A percentile compares a stretch with the other conserved stretches of the same genome.
These are phyloP conservation scores for Apiosordaria backusii DNA, from an alignment of 495 filamentous ascomycete genomes.

Conservation along the genomic window DNA sequence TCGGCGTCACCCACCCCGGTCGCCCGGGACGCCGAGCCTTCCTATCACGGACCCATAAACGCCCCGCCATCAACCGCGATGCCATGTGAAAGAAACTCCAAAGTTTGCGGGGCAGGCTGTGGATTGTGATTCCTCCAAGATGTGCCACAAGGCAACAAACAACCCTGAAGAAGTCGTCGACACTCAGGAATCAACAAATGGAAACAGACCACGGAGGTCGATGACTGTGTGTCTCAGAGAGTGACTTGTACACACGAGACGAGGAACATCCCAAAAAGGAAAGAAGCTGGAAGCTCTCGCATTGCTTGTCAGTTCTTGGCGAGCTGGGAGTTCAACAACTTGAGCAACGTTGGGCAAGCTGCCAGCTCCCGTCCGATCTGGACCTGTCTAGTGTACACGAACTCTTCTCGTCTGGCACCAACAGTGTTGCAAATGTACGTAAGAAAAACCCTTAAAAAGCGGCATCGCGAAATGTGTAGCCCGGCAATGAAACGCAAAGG, in stretches of 20 bases:
- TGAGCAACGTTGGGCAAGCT: neutral
- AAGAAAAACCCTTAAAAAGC: constrained; percentile 8
- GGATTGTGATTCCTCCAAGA: neutral
- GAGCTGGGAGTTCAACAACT: neutral
- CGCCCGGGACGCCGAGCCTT: neutral
- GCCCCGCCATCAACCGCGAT: neutral
- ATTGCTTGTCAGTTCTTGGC: too few species aligned
- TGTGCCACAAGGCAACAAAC: neutral
- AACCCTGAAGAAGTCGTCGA: neutral
- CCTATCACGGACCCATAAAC: neutral
- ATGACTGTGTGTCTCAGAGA: neutral
- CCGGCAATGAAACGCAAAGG: constrained; percentile 6
- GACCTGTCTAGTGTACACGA: neutral
- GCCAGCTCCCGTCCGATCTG: neutral
- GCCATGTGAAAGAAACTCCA: neutral
- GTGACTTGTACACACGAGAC: neutral
- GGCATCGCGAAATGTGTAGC: neutral
- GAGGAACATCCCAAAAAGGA: neutral
- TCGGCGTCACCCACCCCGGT: neutral
- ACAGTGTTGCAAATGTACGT: constrained; percentile 4
- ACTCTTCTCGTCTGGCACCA: neutral
- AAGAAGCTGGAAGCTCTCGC: too few species aligned
- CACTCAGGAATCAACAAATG: neutral
- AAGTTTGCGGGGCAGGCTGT: neutral
- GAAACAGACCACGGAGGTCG: neutral